These are phyloP conservation scores for Rubroboletus pulcherrimus DNA, from an alignment of 768 basidiomycete species.

Conservation along the genomic window DNA sequence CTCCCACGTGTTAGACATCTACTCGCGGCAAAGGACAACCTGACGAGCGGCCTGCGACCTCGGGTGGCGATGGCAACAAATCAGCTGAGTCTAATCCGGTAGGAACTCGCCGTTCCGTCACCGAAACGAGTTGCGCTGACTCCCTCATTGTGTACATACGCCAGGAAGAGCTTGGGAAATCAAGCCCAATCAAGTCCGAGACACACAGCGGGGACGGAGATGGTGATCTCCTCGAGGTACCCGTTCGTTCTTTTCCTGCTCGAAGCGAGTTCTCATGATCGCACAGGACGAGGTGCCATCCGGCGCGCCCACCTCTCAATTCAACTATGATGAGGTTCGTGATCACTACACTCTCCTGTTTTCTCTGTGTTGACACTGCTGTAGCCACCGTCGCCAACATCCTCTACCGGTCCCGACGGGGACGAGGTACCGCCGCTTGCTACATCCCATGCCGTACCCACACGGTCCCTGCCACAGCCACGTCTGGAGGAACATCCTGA, in stretches of 20 bases:
- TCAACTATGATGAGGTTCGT: background rate
- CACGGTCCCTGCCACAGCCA: too few species aligned
- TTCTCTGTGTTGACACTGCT: background rate
- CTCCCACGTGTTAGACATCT: background rate
- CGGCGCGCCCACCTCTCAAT: background rate
- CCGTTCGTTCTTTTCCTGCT: background rate
- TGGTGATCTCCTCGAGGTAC: background rate
- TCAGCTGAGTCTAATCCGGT: background rate
- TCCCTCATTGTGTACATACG: background rate
- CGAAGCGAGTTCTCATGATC: background rate
- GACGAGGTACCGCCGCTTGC: too few species aligned
- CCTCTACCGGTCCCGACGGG: background rate
- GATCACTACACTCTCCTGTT: too few species aligned
- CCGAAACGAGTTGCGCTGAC: background rate
- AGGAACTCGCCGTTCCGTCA: background rate
- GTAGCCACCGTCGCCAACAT: background rate
- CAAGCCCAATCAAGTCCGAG: background rate
- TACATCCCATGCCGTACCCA: too few species aligned
- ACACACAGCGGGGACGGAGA: background rate
- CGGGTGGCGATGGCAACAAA: background rate
- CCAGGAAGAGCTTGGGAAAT: background rate
- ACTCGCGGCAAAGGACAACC: background rate
- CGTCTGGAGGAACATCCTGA: background rate
- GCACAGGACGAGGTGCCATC: background rate
- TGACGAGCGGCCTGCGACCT: background rate